Conservation (phyloP, 305 asterid genomes). For the Solanum hybrid region DNA sequence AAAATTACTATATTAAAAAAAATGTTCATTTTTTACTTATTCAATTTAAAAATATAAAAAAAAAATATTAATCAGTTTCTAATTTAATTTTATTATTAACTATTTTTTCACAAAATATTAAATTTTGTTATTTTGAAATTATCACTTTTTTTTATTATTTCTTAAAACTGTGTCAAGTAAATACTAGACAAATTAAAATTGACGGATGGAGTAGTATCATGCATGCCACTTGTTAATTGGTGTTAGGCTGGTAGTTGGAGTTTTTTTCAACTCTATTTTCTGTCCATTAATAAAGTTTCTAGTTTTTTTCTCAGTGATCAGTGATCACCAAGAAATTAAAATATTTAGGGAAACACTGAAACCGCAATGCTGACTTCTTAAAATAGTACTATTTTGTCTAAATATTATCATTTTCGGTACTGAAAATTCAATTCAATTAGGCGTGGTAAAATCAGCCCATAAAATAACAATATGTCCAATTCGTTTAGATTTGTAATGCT, state of each 20-base stretch:
- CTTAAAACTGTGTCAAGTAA: fast-evolving
- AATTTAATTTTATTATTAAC: too few relatives aligned
- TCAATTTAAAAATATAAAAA: too few relatives aligned
- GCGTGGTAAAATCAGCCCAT: not conserved
- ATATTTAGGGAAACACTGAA: not conserved
- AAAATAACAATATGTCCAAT: too few relatives aligned
- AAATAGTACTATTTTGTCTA: not conserved
- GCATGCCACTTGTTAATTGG: not conserved
- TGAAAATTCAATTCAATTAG: not conserved
- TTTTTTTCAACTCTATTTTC: not conserved
- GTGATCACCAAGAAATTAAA: not conserved
- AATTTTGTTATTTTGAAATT: too few relatives aligned
- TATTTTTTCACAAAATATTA: too few relatives aligned
- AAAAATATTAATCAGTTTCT: too few relatives aligned
- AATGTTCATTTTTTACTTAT: too few relatives aligned
- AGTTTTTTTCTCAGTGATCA: not conserved
- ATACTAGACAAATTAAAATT: not conserved
- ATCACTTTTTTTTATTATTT: too few relatives aligned
- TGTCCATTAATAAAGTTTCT: not conserved
- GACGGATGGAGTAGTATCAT: not conserved
- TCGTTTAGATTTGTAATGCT: too few relatives aligned
- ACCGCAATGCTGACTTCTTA: not conserved
- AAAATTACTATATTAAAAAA: not conserved
- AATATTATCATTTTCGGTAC: not conserved
- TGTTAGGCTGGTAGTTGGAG: not conserved